Evolutionary conservation across 805 yeast genomes (phyloP).

Genomic region (Saccharomycopsis javanensis): DNA sequence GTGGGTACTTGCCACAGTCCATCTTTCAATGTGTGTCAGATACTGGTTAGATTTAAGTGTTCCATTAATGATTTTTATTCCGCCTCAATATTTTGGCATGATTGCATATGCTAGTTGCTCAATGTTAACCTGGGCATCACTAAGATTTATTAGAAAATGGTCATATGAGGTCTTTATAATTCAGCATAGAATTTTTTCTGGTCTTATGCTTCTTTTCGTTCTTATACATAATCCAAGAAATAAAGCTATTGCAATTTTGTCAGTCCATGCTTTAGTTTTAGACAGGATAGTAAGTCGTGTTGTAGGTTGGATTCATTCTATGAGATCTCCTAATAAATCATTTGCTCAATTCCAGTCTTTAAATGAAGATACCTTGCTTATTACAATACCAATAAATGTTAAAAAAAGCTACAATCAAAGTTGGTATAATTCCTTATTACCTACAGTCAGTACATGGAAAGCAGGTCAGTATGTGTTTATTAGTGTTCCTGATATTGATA

Average conservation of each 20-base stretch:
- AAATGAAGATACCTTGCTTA: conserved; percentile 33
- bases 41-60: conserved; percentile 36
- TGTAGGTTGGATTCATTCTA: conserved; percentile 27
- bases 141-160: conserved; percentile 29
- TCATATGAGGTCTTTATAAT: conserved; percentile 36
- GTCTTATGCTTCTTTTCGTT: conserved; percentile 34
- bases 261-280: conserved; percentile 34
- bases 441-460: conserved; percentile 34
- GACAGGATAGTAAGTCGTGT: conserved; percentile 31
- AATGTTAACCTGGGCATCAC: conserved; percentile 30
- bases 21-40: conserved; percentile 26
- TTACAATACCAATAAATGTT: conserved; percentile 28
- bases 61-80: conserved; percentile 33
- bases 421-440: conserved; percentile 23
- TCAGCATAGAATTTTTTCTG: conserved; percentile 34
- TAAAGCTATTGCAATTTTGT: conserved; percentile 29
- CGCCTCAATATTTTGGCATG: conserved; percentile 43
- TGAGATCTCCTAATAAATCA: conserved; percentile 32
- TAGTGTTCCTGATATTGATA: conserved; percentile 31
- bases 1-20: conserved; percentile 30
- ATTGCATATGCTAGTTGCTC: conserved; percentile 34
- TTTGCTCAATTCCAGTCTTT: conserved; percentile 30
- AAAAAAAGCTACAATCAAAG: conserved; percentile 25
- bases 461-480: conserved; percentile 40
- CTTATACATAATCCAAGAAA: conserved; percentile 33